Evolutionary conservation across 495 filamentous ascomycete genomes (phyloP).

Genomic region (Clohesyomyces aquaticus): DNA sequence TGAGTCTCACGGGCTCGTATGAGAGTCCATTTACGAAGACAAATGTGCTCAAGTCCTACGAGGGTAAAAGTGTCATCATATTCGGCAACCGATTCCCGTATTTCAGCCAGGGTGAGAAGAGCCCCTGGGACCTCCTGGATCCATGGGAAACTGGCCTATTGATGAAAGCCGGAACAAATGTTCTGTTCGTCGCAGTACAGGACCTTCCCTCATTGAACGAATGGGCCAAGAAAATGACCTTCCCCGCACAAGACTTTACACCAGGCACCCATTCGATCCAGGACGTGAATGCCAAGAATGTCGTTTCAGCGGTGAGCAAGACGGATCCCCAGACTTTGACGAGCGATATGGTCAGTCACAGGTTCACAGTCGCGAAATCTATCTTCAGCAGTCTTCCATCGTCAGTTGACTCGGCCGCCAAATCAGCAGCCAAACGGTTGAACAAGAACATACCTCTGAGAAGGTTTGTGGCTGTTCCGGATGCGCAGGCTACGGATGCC

Average conservation of each 20-base stretch:
- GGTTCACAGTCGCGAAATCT: constrained; percentile 9
- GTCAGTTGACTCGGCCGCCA: constrained; percentile 9
- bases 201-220: constrained; percentile 7
- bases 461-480: constrained; percentile 14
- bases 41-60: constrained; percentile 24
- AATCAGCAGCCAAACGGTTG: constrained; percentile 18
- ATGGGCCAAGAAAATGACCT: constrained; percentile 17
- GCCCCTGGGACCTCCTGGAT: constrained; percentile 28
- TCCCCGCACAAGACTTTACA: constrained; percentile 6
- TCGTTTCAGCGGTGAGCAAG: constrained; percentile 1
- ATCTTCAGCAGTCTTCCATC: constrained; percentile 9
- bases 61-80: constrained; percentile 32
- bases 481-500: neutral
- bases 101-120: constrained; percentile 15
- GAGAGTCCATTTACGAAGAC: constrained; percentile 11
- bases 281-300: neutral
- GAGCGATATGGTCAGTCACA: neutral
- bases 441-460: constrained; percentile 24
- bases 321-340: constrained; percentile 10
- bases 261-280: neutral
- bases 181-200: constrained; percentile 15
- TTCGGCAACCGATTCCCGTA: constrained; percentile 23
- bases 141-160: constrained; percentile 23
- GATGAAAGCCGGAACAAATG: constrained; percentile 21
- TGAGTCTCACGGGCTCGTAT: constrained; percentile 23